phyloP scores from a whole-genome alignment of 2,329 filamentous ascomycete species.

The Hymenoscyphus infarciens region DNA sequence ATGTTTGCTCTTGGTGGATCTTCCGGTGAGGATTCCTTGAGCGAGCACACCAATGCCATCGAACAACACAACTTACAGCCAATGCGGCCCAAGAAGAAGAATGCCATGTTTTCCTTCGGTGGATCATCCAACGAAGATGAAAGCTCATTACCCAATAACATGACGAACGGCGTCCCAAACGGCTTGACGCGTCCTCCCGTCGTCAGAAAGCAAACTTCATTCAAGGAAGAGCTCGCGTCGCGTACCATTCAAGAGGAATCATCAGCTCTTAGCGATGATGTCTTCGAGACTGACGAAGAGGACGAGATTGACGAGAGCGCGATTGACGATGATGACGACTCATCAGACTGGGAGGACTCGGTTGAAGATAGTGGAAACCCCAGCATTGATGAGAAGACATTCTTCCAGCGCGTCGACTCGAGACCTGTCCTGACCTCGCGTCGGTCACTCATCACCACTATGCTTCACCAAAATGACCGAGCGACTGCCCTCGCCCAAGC shows the following conservation, averaged over 20 bases:
- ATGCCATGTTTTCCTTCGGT: constrained; percentile 67
- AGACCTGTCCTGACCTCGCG: constrained; percentile 79
- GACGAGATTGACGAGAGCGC: constrained; percentile 76
- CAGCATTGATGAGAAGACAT: constrained; percentile 72
- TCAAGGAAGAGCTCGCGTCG: constrained; percentile 71
- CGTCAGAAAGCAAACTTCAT: constrained; percentile 75
- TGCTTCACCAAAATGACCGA: constrained; percentile 78
- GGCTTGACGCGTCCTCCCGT: constrained; percentile 43
- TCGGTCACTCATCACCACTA: constrained; percentile 83
- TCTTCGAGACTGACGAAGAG: constrained; percentile 60
- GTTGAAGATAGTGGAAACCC: constrained; percentile 79
- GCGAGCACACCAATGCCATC: constrained; percentile 32
- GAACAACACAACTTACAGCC: constrained; percentile 25
- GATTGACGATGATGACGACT: constrained; percentile 67
- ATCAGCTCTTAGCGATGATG: constrained; percentile 50
- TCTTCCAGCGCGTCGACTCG: constrained; percentile 91
- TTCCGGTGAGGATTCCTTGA: constrained; percentile 37
- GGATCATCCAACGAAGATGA: constrained; percentile 81
- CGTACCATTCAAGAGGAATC: constrained; percentile 59
- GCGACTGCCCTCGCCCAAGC: constrained; percentile 65
- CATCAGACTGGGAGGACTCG: constrained; percentile 58
- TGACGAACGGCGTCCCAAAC: constrained; percentile 51
- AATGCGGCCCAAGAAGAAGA: constrained; percentile 46
- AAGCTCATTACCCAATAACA: constrained; percentile 59
- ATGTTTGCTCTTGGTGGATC: constrained; percentile 50